Evolutionary conservation across 805 yeast genomes (phyloP), one percentile per base, ranked within the genome.

Genomic region (Ogataea neopini): DNA sequence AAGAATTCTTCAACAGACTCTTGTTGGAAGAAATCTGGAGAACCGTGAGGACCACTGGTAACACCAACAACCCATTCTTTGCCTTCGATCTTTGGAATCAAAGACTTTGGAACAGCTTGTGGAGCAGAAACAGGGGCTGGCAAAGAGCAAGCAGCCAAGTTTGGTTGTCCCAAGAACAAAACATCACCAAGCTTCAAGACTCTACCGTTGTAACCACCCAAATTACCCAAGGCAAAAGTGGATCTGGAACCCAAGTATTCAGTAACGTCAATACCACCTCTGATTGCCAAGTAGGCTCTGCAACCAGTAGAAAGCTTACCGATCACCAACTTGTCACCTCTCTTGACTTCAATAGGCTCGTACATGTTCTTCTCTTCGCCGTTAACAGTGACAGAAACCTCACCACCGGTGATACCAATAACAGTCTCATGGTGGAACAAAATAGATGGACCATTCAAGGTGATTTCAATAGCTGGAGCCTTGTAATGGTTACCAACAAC

Each of bases 11-110:
- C 73, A 14, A 89, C 81, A 10, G 88, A 80, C 64, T 87, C 96
- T 9, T 75, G 67, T 45, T 79, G 79, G 75, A 94, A 94, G 69
- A 91, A 89, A 67, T 92, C 99, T 15, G 98, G 98, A 4, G 97
- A 81, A 1, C 98, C 98, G 67, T 92, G 98, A 20, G 99, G 99
- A 45, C 99, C 99, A 66, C 95, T 84, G 9, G 96, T 89, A 40
- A 91, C 97, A 60, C 91, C 96, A 53, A 92, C 91, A 39, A 72
- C 71, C 98, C 98, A 92, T 38, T 72, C 71, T 48, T 74, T 77
- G 33, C 71, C 66, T 23, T 73, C 64, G 9, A 81, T 79, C 6
- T 65, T 51, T 7, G 95, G 91, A 51, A 83, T 69, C 59, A 80
- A 69, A 8, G 78, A 60, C 34, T 61, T 55, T 17, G 95, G 88